A percentile compares a stretch with the other conserved stretches of the same genome.
phyloP scores from a whole-genome alignment of 1,284 basidiomycete species.

The Ceratobasidium theobromae region DNA sequence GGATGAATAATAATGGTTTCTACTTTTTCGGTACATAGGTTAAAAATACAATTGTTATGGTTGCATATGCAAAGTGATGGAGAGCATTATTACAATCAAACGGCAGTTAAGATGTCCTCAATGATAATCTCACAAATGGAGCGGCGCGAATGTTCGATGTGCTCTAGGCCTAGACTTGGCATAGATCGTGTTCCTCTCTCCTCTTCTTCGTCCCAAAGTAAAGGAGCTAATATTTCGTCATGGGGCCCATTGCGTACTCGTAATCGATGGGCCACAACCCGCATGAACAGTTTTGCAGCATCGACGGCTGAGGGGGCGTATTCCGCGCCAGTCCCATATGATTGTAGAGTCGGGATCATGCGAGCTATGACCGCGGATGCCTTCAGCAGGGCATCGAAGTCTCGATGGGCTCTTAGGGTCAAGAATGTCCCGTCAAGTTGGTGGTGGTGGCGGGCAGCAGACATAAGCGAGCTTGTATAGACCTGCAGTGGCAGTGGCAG shows the following conservation, averaged over 20 bases:
- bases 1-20: neutral
- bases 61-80: neutral
- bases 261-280: slow-evolving; percentile 14
- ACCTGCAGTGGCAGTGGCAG: slow-evolving; percentile 54
- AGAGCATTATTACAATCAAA: neutral
- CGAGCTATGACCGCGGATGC: slow-evolving; percentile 59
- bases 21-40: neutral
- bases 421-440: slow-evolving; percentile 68
- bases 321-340: neutral
- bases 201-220: slow-evolving; percentile 24
- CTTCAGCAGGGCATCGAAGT: slow-evolving; percentile 61
- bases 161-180: slow-evolving; percentile 13
- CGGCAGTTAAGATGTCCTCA: slow-evolving; percentile 22
- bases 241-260: slow-evolving; percentile 21
- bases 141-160: slow-evolving; percentile 15
- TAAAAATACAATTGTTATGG: neutral
- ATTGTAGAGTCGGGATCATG: slow-evolving; percentile 15
- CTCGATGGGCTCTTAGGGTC: slow-evolving; percentile 57
- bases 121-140: slow-evolving; percentile 27
- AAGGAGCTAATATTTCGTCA: slow-evolving; percentile 2
- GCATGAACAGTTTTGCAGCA: slow-evolving; percentile 23
- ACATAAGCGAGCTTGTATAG: slow-evolving; percentile 69
- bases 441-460: slow-evolving; percentile 68
- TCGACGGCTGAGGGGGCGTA: slow-evolving; percentile 20
- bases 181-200: slow-evolving; percentile 3